A percentile compares a stretch with the other conserved stretches of the same genome.
Conservation (phyloP, 192 early-diverging fungal species). For the Umbelopsis sp. region DNA sequence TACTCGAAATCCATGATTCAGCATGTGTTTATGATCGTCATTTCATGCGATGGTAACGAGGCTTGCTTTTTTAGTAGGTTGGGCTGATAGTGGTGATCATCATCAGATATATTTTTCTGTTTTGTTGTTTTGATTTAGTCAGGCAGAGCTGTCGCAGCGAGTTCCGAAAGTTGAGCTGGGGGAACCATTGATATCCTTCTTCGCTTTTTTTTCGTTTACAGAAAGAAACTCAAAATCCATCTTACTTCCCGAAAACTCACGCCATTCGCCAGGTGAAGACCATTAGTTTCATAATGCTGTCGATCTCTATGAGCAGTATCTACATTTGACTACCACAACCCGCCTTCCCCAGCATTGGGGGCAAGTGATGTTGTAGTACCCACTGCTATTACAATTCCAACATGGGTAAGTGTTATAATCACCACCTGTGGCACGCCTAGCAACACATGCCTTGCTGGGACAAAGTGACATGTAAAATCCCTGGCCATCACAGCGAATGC, state of each 20-base stretch:
- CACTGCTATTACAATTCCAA: conserved; percentile 10
- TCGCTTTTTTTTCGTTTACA: no score
- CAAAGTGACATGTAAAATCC: conserved; percentile 13
- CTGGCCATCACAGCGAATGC: background rate
- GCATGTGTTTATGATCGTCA: background rate
- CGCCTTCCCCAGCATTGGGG: conserved; percentile 10
- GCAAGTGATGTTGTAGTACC: conserved; percentile 10
- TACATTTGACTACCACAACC: background rate
- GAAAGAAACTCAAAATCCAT: no score
- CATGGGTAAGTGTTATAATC: conserved; percentile 7
- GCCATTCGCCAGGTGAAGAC: no score
- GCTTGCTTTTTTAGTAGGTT: background rate
- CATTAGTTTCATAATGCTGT: background rate
- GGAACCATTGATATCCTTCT: no score
- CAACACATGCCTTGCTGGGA: background rate
- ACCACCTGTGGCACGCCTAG: background rate
- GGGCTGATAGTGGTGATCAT: background rate
- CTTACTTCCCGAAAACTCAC: no score
- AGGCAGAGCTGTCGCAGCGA: no score
- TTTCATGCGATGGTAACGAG: conserved; percentile 13
- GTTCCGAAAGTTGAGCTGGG: no score
- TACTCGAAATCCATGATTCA: background rate
- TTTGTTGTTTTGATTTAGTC: no score
- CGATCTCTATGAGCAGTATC: background rate
- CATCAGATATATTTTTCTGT: no score